Base-by-base conservation (phyloP, 2,329 filamentous ascomycete species). In the Mycosphaerella arachidis region DNA sequence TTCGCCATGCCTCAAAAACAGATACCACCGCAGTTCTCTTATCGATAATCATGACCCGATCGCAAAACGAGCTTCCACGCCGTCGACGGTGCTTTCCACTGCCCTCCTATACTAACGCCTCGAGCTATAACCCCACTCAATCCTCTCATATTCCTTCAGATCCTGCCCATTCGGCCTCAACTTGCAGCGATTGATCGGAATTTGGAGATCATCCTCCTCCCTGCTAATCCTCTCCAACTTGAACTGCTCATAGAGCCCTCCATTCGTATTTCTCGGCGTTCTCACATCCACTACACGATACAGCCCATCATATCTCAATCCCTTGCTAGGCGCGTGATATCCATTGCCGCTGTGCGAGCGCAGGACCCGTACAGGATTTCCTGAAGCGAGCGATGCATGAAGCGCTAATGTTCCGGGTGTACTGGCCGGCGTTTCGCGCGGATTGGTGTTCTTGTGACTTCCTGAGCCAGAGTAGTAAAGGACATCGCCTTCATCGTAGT, bases 221-320 rank as follows among this genome's bases (percentile, higher is more conserved):
- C 56, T 45, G 13, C 58, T 27, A 8, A 64, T 12, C 5, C 67
- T 53, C 53, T 57, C 64, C 7, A 71, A 60, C 46, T 61, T 62
- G 53, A 70, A 70, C 20, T 68, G 67, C 62, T 71, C 66, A 50
- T 70, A 71, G 35, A 66, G 10, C 0, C 68, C 69, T 10, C 68
- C 67, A 10, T 66, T 66, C 9, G 9, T 54, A 35, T 71, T 70
- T 13, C 12, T 65, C 2, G 61, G 60, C 13, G 35, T 40, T 5
- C 54, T 54, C 20, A 60, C 29, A 4, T 6, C 57, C 1, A 56
- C 57, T 0, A 71, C 67, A 3, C 27, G 45, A 53, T 71, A 71
- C 48, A 70, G 35, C 0, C 69, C 69, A 60, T 71, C 69, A 52
- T 70, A 70, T 18, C 67, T 30, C 0, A 69, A 30, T 0, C 68